Evolutionary conservation across 2,329 filamentous ascomycete genomes (phyloP).

Genomic region (Venturia effusa): DNA sequence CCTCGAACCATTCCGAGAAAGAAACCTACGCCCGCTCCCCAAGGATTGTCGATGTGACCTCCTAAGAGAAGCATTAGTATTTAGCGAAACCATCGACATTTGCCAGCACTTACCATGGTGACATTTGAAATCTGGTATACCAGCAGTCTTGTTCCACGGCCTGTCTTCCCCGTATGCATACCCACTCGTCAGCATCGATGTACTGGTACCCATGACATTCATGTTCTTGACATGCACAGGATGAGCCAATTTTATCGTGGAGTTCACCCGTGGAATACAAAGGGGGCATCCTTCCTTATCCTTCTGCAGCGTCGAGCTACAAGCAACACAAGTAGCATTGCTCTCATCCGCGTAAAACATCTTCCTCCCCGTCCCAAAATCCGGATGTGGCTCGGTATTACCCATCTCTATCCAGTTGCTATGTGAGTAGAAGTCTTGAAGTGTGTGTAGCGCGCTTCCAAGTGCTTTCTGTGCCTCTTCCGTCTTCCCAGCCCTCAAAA

Average conservation of each 20-base stretch:
- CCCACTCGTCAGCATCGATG: background rate
- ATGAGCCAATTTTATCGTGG: background rate
- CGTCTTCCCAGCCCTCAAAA: background rate
- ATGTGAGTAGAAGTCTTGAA: slow-evolving; percentile 4
- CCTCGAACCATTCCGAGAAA: background rate
- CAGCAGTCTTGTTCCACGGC: background rate
- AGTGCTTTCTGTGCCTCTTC: background rate
- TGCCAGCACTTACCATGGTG: background rate
- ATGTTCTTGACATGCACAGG: background rate
- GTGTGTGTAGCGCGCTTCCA: background rate
- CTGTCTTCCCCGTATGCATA: background rate
- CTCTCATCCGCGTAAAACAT: background rate
- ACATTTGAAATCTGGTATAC: background rate
- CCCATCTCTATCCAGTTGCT: slow-evolving; percentile 5
- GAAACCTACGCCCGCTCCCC: background rate
- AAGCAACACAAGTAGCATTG: background rate
- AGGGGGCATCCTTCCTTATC: background rate
- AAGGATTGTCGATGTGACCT: background rate
- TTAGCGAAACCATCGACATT: background rate
- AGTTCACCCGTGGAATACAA: background rate
- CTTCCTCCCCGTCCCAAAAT: slow-evolving; percentile 1
- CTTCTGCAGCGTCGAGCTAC: background rate
- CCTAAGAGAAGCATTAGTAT: background rate
- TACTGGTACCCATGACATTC: background rate
- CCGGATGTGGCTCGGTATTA: background rate